Base-by-base conservation (phyloP, 345 rosid species). In the Eutrema heterophyllum region DNA sequence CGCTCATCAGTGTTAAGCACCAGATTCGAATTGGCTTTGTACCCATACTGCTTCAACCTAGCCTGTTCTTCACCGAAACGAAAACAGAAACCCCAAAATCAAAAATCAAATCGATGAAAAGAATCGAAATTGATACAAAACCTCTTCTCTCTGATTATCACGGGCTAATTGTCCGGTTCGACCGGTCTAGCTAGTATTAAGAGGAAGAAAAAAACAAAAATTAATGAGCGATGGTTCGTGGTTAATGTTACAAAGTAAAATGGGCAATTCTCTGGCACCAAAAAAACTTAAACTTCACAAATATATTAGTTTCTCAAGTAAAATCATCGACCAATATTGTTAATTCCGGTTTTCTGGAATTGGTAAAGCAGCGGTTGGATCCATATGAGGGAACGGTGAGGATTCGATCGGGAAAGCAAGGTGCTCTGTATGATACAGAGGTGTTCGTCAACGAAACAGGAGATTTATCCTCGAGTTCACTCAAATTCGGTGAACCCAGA, bases 1-100 rank as follows among this genome's bases (percentile, higher is more conserved):
- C 93, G 91, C 21, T 89, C 78, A 40, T 88, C 97, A 16, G 88
- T 83, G 5, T 86, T 88, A 27, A 86, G 83, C n/a, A 93, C 97
- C 36, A 90, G 69, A 71, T 90, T 90, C 1, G 96, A 88, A 72
- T 93, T 88, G 16, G 86, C 98, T 68, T 88, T 68, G 73, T 90
- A 92, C 72, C 89, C 95, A 26, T 88, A 90, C 84, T 92, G 95
- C 74, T 87, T 92, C 70, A 82, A 90, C 27, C 98, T 88, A 5
- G 93, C 95, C 61, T 90, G 97, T 18, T 92, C 97, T 85, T 90
- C 58, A 10, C 35, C 18, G 30, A 33, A 64, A 57, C 63, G 55
- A n/a, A 78, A 6, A 58, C 15, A 57, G 11, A 65, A 66, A 52
- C n/a, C 27, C 60, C 69, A 16, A 49, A n/a, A n/a, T 29, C 32